Evolutionary conservation across 2,329 filamentous ascomycete genomes (phyloP), one percentile per base, ranked within the genome.

Genomic region (Aspergillus alliaceus): DNA sequence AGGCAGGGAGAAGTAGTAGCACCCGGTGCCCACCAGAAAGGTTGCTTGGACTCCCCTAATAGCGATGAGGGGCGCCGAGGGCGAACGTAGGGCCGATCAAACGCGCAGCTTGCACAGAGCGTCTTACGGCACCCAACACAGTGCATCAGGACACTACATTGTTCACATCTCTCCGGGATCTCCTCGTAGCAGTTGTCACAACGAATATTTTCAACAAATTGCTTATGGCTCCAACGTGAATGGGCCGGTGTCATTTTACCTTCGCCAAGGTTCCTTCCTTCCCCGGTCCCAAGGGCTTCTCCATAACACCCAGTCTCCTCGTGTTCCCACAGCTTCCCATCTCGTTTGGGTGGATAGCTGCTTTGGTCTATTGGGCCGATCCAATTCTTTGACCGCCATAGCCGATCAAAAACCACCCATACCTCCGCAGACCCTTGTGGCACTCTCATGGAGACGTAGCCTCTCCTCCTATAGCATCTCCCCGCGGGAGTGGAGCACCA

Each of bases 21-120:
- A n/a, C 80, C 80, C 1, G 82, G 82, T 3, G 83, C 82, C 83
- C 83, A 86, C 83, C 83, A 86, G 59, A 82, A 80, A n/a, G 75
- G 73, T 48, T 78, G 68, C n/a, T 65, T 64, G 4, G 56, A 29
- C 14, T 54, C 59, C 11, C 57, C 56, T 14, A 53, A 58, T 14
- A 49, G 55, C 37, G 59, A 51, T 4, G 59, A 57, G 5, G 58
- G 50, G 20, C 55, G 40, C 18, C 59, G 62, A 31, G 62, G 60
- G 29, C 68, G 76, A 62, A 65, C 75, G 73, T 76, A 85, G 60
- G 65, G 81, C 15, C 81, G 75, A 62, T 84, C 82, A 68, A 83
- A 85, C 6, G 83, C 82, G 67, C 83, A 86, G 67, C 82, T 84
- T 20, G 81, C 81, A 72, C 83, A 86, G 2, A 85, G 77, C 1